Percentiles rank a stretch among this genome's conserved stretches.
phyloP scores from a whole-genome alignment of 2,329 filamentous ascomycete genomes.

The Colletotrichum eleusines region DNA sequence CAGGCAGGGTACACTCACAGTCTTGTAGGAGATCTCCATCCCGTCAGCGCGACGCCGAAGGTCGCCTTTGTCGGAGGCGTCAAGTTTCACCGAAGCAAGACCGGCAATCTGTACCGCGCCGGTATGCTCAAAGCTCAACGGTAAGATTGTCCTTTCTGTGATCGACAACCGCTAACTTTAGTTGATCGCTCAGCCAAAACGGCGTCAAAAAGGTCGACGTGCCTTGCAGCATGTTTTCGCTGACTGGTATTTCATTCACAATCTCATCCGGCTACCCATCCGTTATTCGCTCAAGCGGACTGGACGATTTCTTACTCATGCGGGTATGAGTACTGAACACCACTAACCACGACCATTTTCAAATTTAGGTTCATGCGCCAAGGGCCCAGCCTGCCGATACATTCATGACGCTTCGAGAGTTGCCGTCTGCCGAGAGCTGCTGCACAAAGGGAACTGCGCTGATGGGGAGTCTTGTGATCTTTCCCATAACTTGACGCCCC shows the following conservation, averaged over 20 bases:
- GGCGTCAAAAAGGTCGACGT: conserved; percentile 77
- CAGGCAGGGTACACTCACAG: conserved; percentile 32
- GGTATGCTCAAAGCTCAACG: conserved; percentile 80
- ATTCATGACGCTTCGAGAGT: conserved; percentile 88
- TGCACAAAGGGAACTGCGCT: conserved; percentile 82
- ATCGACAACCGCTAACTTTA: conserved; percentile 53
- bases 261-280: conserved; percentile 48
- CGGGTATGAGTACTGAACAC: conserved; percentile 51
- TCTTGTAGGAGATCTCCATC: conserved; percentile 67
- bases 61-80: conserved; percentile 79
- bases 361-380: conserved; percentile 83
- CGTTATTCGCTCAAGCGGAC: conserved; percentile 4
- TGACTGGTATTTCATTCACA: conserved; percentile 72
- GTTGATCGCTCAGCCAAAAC: conserved; percentile 56
- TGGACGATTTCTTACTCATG: conserved; percentile 14
- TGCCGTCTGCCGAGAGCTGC: conserved; percentile 88
- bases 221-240: conserved; percentile 79
- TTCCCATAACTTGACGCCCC: conserved; percentile 85
- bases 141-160: conserved; percentile 63
- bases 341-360: conserved; percentile 57
- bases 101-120: conserved; percentile 85
- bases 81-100: conserved; percentile 86
- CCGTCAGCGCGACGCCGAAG: conserved; percentile 79
- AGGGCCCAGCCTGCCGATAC: conserved; percentile 83
- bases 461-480: conserved; percentile 87